Conservation (phyloP, 129 eudicot genomes). For the Daucus carota region DH1_v3.0 NC_030382.2:46286001-46286500, state of each 20-base stretch:
- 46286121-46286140: not conserved
- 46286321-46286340: constrained; percentile 42
- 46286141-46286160: constrained; percentile 10
- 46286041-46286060: not conserved
- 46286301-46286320: constrained; percentile 44
- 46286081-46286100: not conserved
- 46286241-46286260: constrained; percentile 57
- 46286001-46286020: not conserved
- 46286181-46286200: not conserved
- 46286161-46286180: constrained; percentile 2
- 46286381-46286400: constrained; percentile 51
- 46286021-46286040: not conserved
- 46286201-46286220: constrained; percentile 13
- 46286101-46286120: not conserved
- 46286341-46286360: constrained; percentile 65
- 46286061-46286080: not conserved
- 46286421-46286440: constrained; percentile 49
- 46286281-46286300: constrained; percentile 74
- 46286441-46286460: constrained; percentile 39
- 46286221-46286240: constrained; percentile 35
- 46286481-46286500: constrained; percentile 65
- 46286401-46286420: constrained; percentile 39
- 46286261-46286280: constrained; percentile 60
- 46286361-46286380: constrained; percentile 73
- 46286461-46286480: constrained; percentile 73